phyloP scores from a whole-genome alignment of 495 filamentous ascomycete species.

The Penicillium pancosmium region DNA sequence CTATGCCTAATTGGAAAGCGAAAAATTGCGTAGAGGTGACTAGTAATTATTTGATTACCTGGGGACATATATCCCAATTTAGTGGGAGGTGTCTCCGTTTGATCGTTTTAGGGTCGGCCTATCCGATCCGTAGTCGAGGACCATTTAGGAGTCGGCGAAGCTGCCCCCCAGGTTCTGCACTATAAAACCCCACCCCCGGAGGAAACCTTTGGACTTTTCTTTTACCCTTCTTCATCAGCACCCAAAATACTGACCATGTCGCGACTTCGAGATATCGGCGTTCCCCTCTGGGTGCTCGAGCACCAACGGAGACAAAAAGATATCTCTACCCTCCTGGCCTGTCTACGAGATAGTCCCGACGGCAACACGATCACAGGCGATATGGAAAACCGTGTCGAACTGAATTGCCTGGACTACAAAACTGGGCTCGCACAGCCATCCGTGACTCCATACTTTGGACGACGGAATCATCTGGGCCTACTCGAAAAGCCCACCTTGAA shows the following conservation, averaged over 20 bases:
- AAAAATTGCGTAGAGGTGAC: too few relatives aligned
- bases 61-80: too few relatives aligned
- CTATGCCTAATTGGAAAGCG: too few relatives aligned
- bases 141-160: too few relatives aligned
- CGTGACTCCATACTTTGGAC: constrained; percentile 1
- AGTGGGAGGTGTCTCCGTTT: too few relatives aligned
- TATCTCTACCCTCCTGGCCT: not conserved
- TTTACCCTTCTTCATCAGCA: not conserved
- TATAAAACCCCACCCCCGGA: too few relatives aligned
- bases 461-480: not conserved
- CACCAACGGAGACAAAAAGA: not conserved
- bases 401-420: not conserved
- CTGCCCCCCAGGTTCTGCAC: too few relatives aligned
- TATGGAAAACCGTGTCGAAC: not conserved
- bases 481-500: not conserved
- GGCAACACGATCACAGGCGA: not conserved
- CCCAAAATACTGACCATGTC: too few relatives aligned
- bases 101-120: too few relatives aligned
- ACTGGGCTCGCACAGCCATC: not conserved
- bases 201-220: not conserved
- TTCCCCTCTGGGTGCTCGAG: not conserved
- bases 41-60: too few relatives aligned
- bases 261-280: not conserved
- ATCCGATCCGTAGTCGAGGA: too few relatives aligned
- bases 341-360: not conserved